Conservation (phyloP, 345 rosid species). For the Linum usitatissimum region DNA sequence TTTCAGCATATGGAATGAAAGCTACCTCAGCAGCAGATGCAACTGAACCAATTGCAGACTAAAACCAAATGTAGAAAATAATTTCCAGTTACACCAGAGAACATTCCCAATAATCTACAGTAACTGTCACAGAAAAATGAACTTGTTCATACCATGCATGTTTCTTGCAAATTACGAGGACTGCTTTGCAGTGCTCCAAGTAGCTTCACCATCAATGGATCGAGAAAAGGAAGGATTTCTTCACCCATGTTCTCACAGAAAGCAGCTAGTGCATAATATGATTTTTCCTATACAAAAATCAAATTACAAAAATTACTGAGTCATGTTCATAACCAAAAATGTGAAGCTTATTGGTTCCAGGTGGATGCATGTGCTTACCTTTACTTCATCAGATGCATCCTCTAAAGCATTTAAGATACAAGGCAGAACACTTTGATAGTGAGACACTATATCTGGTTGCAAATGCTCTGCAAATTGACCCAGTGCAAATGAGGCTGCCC, state of each 20-base stretch:
- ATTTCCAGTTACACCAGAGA: constrained; percentile 2
- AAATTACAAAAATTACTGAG: constrained; percentile 1
- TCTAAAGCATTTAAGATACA: constrained; percentile 87
- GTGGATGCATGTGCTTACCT: constrained; percentile 38
- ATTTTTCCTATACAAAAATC: constrained; percentile 58
- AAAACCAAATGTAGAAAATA: constrained; percentile 20
- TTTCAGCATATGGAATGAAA: constrained; percentile 90
- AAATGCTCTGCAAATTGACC: constrained; percentile 98
- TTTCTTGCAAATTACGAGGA: constrained; percentile 90
- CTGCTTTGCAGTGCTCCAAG: constrained; percentile 70
- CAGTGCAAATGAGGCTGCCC: constrained; percentile 95
- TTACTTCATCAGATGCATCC: constrained; percentile 91
- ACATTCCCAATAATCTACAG: neutral
- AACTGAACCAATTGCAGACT: constrained; percentile 98
- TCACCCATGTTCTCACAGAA: constrained; percentile 98
- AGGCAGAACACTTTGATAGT: constrained; percentile 78
- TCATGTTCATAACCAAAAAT: neutral
- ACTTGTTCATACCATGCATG: constrained; percentile 73
- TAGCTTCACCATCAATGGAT: constrained; percentile 82
- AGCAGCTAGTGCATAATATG: constrained; percentile 96
- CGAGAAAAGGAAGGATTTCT: constrained; percentile 87
- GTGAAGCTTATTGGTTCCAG: neutral
- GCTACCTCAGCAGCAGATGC: constrained; percentile 99
- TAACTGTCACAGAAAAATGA: neutral
- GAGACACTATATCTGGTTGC: constrained; percentile 89